Base-by-base conservation (phyloP, 139 green algal species). In the Tetradesmus lagerheimii region DNA sequence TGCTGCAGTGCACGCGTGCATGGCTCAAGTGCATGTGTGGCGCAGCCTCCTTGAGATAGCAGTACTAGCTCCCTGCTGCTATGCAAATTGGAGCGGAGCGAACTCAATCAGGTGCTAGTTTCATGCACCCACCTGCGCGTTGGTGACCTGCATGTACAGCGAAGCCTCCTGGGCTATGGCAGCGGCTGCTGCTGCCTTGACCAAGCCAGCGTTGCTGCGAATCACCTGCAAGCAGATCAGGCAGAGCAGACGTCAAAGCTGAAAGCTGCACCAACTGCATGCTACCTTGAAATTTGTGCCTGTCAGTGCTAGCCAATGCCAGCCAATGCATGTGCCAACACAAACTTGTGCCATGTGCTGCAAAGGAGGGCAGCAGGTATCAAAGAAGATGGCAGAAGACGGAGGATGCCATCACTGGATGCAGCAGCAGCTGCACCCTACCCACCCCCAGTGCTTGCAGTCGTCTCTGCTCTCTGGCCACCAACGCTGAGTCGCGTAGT, bases 131-230 rank as follows among this genome's bases (percentile, higher is more conserved):
- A 66, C 71, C 74, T 82, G 67, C 27, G 71, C 71, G 53, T 64
- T 84, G 16, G 71, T 91, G 34, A 83, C 79, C 45, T 83, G 16
- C 25, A 76, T 88, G 39, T 91, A 91, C 53, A 91, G 57, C 3
- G 57, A 38, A 25, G 43, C 47, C 67, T 91, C 88, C 39, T 85
- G 80, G 18, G 62, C n/a, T 35, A 85, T 11, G 8, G 29, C 38
- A 23, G 88, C 88, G 20, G 82, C 45, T 29, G 57, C 50, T 50
- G 88, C 88, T 64, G 80, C 88, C 64, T 88, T 91, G 38, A 11
- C 16, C 2, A 91, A 9, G 4, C 11, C 57, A 18, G 29, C 0
- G 4, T 43, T 20, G 43, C 8, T 31, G 1, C 8, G 25, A 0
- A 88, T 6, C 11, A 88, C 57, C 83, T 88, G 62, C 81, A 76